Evolutionary conservation across 176 grass and related monocot species (phyloP).

Genomic region (Musa troglodytarum): DNA sequence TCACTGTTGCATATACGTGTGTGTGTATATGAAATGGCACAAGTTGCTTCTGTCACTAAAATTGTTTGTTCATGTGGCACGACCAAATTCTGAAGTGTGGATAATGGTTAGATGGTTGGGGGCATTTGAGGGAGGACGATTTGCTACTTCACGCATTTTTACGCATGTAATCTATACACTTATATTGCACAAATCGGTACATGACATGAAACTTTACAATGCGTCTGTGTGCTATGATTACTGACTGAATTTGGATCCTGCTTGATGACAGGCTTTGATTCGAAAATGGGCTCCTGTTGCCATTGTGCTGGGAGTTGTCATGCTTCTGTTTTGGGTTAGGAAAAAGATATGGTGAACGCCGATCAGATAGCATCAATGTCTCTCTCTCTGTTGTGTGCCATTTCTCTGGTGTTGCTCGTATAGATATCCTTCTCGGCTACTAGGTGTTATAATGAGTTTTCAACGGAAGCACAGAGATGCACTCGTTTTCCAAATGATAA

Average conservation of each 20-base stretch:
- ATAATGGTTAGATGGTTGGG: neutral
- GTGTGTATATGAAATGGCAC: too few relatives aligned
- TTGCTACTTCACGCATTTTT: neutral
- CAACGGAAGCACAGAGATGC: neutral
- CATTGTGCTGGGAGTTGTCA: constrained; percentile 74
- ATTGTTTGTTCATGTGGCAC: neutral
- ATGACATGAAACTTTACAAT: too few relatives aligned
- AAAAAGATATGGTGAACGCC: constrained; percentile 76
- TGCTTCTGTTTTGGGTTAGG: constrained; percentile 83
- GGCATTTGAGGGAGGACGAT: neutral
- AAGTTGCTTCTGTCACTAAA: neutral
- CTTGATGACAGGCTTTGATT: constrained; percentile 64
- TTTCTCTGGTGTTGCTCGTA: too few relatives aligned
- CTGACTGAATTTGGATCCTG: neutral
- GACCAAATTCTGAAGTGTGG: neutral
- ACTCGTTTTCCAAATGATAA: neutral
- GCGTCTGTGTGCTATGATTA: too few relatives aligned
- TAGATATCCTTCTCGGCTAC: neutral
- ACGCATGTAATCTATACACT: neutral
- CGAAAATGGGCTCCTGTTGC: constrained; percentile 74
- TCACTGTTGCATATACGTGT: too few relatives aligned
- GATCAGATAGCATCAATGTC: neutral
- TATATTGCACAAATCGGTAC: too few relatives aligned
- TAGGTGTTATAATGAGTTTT: neutral
- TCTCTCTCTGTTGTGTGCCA: too few relatives aligned